phyloP scores from a whole-genome alignment of 768 basidiomycete species.

The Suillus sp. region DNA sequence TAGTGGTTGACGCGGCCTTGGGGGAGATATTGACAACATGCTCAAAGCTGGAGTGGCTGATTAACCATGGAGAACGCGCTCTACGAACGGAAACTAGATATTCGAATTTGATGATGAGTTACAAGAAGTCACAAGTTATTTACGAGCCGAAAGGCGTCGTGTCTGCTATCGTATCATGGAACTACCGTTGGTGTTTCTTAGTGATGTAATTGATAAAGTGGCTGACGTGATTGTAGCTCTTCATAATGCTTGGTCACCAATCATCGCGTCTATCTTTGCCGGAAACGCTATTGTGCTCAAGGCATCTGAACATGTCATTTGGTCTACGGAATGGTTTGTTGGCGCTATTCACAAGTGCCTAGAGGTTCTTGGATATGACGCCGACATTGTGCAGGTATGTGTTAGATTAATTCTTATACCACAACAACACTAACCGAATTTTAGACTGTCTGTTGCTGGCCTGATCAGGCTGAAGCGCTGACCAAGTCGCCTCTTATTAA shows the following conservation, averaged over 20 bases:
- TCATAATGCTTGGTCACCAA: slow-evolving; percentile 94
- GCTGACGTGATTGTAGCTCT: slow-evolving; percentile 54
- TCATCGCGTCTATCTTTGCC: slow-evolving; percentile 86
- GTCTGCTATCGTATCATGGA: slow-evolving; percentile 93
- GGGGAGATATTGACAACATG: slow-evolving; percentile 96
- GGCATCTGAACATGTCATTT: slow-evolving; percentile 89
- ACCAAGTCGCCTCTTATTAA: slow-evolving; percentile 80
- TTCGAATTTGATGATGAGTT: slow-evolving; percentile 65
- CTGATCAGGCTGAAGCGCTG: slow-evolving; percentile 80
- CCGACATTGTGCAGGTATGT: slow-evolving; percentile 83
- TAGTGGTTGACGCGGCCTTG: slow-evolving; percentile 91
- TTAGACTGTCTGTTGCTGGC: slow-evolving; percentile 83
- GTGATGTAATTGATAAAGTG: background rate
- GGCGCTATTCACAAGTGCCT: slow-evolving; percentile 77
- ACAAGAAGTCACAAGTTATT: slow-evolving; percentile 77
- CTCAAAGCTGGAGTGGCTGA: slow-evolving; percentile 91
- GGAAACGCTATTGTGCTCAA: slow-evolving; percentile 92
- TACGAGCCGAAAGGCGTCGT: slow-evolving; percentile 95
- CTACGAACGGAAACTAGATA: slow-evolving; percentile 73
- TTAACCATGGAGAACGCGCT: slow-evolving; percentile 80
- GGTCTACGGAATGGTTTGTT: slow-evolving; percentile 86
- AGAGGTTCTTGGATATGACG: slow-evolving; percentile 77
- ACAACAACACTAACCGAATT: slow-evolving; percentile 12
- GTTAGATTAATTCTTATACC: background rate
- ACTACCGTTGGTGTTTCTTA: slow-evolving; percentile 64